Base-by-base conservation (phyloP, 495 filamentous ascomycete genomes). In the Xylaria curta region DNA sequence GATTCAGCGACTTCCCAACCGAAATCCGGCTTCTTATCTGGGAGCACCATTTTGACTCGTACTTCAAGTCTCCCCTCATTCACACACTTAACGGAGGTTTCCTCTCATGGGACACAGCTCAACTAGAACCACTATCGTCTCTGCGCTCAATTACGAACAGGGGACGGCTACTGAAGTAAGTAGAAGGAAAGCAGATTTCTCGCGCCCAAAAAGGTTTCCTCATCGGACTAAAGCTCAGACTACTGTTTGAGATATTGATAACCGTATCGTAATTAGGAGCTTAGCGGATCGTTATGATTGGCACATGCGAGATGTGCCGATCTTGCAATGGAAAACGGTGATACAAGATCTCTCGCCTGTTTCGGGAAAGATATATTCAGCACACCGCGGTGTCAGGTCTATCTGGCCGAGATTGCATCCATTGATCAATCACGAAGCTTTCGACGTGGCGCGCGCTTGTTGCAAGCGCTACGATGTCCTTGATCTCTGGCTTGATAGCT, bases 401-500 rank as follows among this genome's bases (percentile, higher is more conserved):
- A 42, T 19, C 33, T 70, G 68, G 68, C 68, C 68, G 47, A 49
- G 24, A n/a, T 33, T 70, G 36, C 60, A 64, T 26, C 68, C 59
- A 54, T 56, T 70, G 59, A 70, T 70, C 68, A 70, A 70, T 12
- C 47, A 33, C 59, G 68, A 70, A 64, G 68, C 68, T 13, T 56
- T 70, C 21, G 26, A 26, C 21, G 59, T 56, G 17, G 59, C 68
- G 21, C 47, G 60, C 21, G 24, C 59, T 42, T 12, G 46, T 21
- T 62, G 58, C 36, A 49, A 13, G 33, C 59, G 46, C 44, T 63
- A 70, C 46, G 68, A 70, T 4, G 42, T 53, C n/a, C 17, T 70
- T 7, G 68, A 70, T 38, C 68, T 70, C 59, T 70, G 68, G 68
- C 68, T 70, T 7, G 68, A 70, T 21, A 54, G 44, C n/a, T 62